Conservation (phyloP, 441 rosid species). For the Corymbia calophylla region DNA sequence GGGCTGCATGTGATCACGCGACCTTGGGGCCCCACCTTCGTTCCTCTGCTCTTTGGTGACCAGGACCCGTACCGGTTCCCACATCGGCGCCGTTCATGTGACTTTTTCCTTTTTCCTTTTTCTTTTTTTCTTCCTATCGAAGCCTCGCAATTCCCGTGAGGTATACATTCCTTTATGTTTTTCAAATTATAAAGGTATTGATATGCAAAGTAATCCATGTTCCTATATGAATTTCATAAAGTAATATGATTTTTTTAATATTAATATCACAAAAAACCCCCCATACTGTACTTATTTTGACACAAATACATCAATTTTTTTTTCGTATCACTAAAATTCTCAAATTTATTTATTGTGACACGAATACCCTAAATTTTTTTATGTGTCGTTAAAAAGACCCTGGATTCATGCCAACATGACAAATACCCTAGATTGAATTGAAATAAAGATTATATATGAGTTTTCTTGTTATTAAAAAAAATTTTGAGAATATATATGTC, state of each 20-base stretch:
- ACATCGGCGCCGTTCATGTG: neutral
- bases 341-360: neutral
- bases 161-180: neutral
- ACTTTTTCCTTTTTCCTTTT: neutral
- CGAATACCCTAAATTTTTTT: too few species aligned
- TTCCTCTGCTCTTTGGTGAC: neutral
- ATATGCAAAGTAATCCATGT: neutral
- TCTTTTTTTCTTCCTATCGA: fast-evolving
- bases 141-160: neutral
- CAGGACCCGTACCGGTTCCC: neutral
- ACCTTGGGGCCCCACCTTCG: too few species aligned
- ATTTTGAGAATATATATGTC: too few species aligned
- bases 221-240: too few species aligned
- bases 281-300: neutral
- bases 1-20: neutral
- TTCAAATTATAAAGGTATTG: neutral
- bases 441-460: too few species aligned
- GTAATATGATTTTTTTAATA: too few species aligned
- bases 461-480: too few species aligned
- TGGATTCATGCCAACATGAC: too few species aligned
- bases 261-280: neutral
- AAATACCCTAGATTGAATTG: too few species aligned
- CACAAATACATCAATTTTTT: neutral
- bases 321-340: too few species aligned
- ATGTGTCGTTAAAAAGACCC: too few species aligned